Evolutionary conservation across 2,329 filamentous ascomycete genomes (phyloP).

Genomic region (Aspergillus sclerotialis): DNA sequence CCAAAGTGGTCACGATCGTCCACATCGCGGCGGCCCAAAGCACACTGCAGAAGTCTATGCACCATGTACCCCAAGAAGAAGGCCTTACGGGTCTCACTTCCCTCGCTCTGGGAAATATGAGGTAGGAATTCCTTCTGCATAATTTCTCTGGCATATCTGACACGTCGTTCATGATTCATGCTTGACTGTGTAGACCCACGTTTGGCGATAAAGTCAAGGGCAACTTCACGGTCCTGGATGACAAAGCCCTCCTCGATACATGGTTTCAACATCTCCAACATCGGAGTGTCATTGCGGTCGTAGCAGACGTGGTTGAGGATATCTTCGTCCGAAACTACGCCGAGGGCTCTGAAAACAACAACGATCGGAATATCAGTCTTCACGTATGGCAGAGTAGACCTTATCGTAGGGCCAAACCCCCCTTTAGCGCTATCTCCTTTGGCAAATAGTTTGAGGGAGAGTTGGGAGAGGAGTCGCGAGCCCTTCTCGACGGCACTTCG

Average conservation of each 20-base stretch:
- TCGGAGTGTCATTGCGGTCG: slow-evolving; percentile 87
- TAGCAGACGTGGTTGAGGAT: slow-evolving; percentile 98
- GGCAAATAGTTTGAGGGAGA: slow-evolving; percentile 82
- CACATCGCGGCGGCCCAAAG: slow-evolving; percentile 83
- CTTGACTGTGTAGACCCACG: slow-evolving; percentile 68
- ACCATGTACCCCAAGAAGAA: slow-evolving; percentile 99
- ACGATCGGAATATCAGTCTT: slow-evolving; percentile 89
- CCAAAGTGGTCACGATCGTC: slow-evolving; percentile 98
- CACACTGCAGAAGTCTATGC: slow-evolving; percentile 87
- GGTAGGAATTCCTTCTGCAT: slow-evolving; percentile 95
- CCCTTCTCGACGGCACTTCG: slow-evolving; percentile 94
- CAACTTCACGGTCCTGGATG: slow-evolving; percentile 90
- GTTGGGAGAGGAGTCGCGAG: slow-evolving; percentile 84
- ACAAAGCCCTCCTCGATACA: slow-evolving; percentile 96
- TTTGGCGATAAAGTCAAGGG: slow-evolving; percentile 91
- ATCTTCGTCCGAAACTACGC: slow-evolving; percentile 94
- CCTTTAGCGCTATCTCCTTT: slow-evolving; percentile 76
- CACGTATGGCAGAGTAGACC: slow-evolving; percentile 86
- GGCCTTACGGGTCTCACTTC: slow-evolving; percentile 90
- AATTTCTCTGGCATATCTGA: slow-evolving; percentile 86
- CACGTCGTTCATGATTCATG: slow-evolving; percentile 75
- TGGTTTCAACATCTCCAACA: slow-evolving; percentile 95
- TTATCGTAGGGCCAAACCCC: slow-evolving; percentile 78
- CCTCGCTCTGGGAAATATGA: slow-evolving; percentile 91
- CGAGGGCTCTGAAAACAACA: slow-evolving; percentile 90